Conservation (phyloP, 208 protist species). For the Wallacemonas collosoma region DNA sequence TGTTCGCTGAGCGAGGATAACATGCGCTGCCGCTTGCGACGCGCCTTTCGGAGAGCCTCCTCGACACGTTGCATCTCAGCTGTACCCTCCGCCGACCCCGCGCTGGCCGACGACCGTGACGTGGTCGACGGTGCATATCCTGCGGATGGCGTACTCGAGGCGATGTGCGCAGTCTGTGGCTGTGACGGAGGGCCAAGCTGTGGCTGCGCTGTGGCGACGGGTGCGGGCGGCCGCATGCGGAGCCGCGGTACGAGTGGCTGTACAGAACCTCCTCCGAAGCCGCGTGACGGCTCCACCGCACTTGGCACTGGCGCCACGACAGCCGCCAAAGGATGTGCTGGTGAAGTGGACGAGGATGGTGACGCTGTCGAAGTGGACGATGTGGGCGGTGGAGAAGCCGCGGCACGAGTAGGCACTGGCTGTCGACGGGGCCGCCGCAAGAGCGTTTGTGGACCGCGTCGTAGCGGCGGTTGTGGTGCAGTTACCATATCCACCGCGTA, state of each 20-base stretch:
- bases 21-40: constrained; percentile 8
- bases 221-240: constrained; percentile 13
- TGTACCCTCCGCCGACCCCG: not conserved
- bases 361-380: not conserved
- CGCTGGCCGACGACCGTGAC: not conserved
- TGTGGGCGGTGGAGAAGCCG: not conserved
- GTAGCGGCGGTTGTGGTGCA: too few relatives aligned
- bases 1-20: not conserved
- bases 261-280: constrained; percentile 21
- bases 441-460: too few relatives aligned
- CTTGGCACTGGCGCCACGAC: not conserved
- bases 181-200: not conserved
- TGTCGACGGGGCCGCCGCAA: too few relatives aligned
- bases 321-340: not conserved
- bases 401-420: too few relatives aligned
- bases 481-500: too few relatives aligned
- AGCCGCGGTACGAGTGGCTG: constrained; percentile 36
- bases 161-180: not conserved
- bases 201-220: not conserved
- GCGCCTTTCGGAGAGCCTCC: not conserved
- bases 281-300: not conserved
- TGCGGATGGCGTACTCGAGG: not conserved
- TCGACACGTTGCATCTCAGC: not conserved
- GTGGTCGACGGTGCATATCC: not conserved
- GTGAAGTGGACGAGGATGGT: not conserved